A percentile compares a stretch with the other conserved stretches of the same genome.
phyloP scores from a whole-genome alignment of 2,329 filamentous ascomycete genomes.

The Aspergillus udagawae region DNA sequence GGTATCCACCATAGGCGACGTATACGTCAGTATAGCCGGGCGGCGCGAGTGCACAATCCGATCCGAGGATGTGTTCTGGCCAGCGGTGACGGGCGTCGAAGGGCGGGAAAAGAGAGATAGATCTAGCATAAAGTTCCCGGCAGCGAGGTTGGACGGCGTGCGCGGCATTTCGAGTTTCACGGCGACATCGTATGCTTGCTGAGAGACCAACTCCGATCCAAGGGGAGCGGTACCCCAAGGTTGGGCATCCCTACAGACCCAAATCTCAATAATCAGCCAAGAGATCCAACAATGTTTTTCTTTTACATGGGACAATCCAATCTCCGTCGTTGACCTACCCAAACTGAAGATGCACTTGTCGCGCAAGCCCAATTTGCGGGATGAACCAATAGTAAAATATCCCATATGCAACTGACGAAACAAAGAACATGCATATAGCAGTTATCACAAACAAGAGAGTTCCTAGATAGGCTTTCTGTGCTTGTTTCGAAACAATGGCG shows the following conservation, averaged over 20 bases:
- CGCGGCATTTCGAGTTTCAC: constrained; percentile 73
- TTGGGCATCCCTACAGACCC: constrained; percentile 34
- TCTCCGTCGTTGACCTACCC: constrained; percentile 39
- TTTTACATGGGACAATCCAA: neutral
- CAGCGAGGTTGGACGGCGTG: constrained; percentile 68
- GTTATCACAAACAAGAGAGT: constrained; percentile 52
- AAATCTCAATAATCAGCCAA: constrained; percentile 1
- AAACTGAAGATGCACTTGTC: constrained; percentile 64
- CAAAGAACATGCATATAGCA: constrained; percentile 52
- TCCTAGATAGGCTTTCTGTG: constrained; percentile 62
- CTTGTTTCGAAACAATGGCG: constrained; percentile 56
- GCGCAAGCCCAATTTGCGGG: constrained; percentile 59
- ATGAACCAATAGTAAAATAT: constrained; percentile 68
- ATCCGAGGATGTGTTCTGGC: constrained; percentile 26
- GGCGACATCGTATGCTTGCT: constrained; percentile 80
- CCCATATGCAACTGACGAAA: constrained; percentile 59
- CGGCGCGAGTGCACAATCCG: constrained; percentile 64
- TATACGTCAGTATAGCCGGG: constrained; percentile 75
- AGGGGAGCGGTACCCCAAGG: constrained; percentile 54
- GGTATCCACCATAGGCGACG: constrained; percentile 63
- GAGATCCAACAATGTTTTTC: neutral
- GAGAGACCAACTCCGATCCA: constrained; percentile 55
- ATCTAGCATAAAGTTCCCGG: constrained; percentile 94
- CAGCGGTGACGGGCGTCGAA: constrained; percentile 28
- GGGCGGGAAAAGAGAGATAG: constrained; percentile 61